Evolutionary conservation across 495 filamentous ascomycete species (phyloP).

Genomic region (Talaromyces stipitatus): DNA sequence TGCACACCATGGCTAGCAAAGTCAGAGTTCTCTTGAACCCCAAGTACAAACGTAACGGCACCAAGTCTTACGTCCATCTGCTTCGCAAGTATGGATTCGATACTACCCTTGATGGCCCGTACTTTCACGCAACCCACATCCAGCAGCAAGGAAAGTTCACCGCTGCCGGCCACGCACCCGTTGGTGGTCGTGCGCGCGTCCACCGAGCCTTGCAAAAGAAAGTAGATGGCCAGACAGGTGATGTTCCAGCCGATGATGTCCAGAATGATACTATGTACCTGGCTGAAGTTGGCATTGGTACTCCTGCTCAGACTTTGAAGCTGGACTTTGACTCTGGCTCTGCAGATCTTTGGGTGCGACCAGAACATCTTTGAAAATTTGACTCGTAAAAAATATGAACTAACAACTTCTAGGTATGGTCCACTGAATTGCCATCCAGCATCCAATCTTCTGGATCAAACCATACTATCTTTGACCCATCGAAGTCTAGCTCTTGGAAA

Average conservation of each 20-base stretch:
- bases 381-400: not conserved
- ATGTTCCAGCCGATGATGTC: constrained; percentile 62
- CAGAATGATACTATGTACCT: constrained; percentile 70
- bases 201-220: constrained; percentile 46
- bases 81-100: constrained; percentile 65
- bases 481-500: constrained; percentile 57
- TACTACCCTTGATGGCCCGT: constrained; percentile 64
- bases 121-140: constrained; percentile 40
- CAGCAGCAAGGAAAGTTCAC: constrained; percentile 39
- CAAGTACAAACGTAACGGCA: constrained; percentile 57
- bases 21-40: constrained; percentile 47
- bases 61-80: constrained; percentile 64
- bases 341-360: constrained; percentile 67
- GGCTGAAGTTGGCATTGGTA: constrained; percentile 59
- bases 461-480: constrained; percentile 50
- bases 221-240: constrained; percentile 31
- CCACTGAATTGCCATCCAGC: constrained; percentile 41
- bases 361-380: not conserved
- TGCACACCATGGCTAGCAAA: constrained; percentile 31
- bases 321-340: constrained; percentile 76
- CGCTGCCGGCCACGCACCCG: constrained; percentile 15
- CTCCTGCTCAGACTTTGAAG: constrained; percentile 55
- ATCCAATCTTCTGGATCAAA: constrained; percentile 22
- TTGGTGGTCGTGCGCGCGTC: constrained; percentile 39
- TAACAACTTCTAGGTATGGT: constrained; percentile 48